Evolutionary conservation across 106 monocot species (phyloP), one percentile per base, ranked within the genome.

Genomic region (Dendrobium catenatum): DNA sequence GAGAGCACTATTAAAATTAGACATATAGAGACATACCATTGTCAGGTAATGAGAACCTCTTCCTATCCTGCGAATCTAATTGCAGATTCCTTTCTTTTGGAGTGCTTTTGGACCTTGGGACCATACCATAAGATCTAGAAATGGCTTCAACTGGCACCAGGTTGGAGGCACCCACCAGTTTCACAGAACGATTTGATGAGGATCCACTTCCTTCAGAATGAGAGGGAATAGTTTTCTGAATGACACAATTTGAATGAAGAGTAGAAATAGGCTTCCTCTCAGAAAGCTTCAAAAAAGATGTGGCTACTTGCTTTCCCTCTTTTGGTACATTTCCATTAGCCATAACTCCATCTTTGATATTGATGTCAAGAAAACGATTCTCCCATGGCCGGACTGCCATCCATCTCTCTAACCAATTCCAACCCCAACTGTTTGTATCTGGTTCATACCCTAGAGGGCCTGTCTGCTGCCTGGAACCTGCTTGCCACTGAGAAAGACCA

Each of bases 351-450:
- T 95, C 93, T 79, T 88, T 89, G 18, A 68, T 9, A 82, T 86
- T 93, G 73, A 86, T 87, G 81, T 93, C 93, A 22, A 96, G 91
- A 81, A 93, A 96, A n/a, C 95, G 88, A 73, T 93, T 96, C 75
- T 96, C 95, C 95, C 95, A 96, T 27, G 95, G 95, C 7, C 91
- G 91, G 81, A 91, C 93, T 26, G 95, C 95, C 95, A 96, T 96
- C 95, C 95, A 96, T 86, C 95, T 85, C 82, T 96, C 95, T 67
- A 96, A 55, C 95, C 95, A 96, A 67, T 96, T 96, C 93, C 93
- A 96, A 0, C 95, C 95, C 95, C 95, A 96, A 85, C 74, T 93
- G 74, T 86, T 89, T 77, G 86, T 93, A 80, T 91, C 93, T 24
- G 89, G 88, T 83, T 93, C 87, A 86, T 87, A 89, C 18, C 88